Evolutionary conservation across 2,329 filamentous ascomycete species (phyloP), one percentile per base, ranked within the genome.

Genomic region (Colletotrichum navitas): DNA sequence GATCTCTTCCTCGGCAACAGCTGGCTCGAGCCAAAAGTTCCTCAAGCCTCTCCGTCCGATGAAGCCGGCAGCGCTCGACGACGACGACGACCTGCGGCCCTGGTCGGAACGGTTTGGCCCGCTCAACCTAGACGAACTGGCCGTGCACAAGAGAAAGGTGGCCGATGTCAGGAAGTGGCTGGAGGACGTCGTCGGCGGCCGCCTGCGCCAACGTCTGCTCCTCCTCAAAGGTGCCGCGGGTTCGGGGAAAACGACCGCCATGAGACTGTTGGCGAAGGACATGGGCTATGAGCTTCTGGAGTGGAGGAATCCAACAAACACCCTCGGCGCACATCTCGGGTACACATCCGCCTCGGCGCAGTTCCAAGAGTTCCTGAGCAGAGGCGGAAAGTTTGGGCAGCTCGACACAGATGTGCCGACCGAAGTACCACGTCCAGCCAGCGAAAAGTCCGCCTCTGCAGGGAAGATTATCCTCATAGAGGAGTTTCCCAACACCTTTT

Each of bases 141-240:
- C 93, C 0, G 95, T 99, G 24, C 95, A 99, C 81, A 98, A 97
- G 84, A 96, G 90, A 76, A 99, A 99, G 80, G 93, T 98, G 7
- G 83, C 89, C 2, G 95, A 98, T 81, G 95, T 98, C 56, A 89
- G 91, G 70, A 86, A 83, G 70, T 98, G 96, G 95, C 83, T 99
- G 43, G 89, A 93, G 54, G 89, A 91, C 77, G 93, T 94, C 24
- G 88, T 94, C 73, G 80, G 82, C 34, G 93, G 93, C 21, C 84
- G 85, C 47, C 82, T 88, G 80, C 85, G 88, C 71, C 90, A 97
- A 84, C 89, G 93, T 72, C 79, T 98, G 68, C 87, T 98, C 68
- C 86, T 99, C 36, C 85, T 99, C 54, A 97, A 97, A 80, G 96
- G 96, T 14, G 91, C 94, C 43, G 95, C 96, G 52, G 96, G 96